Evolutionary conservation across 1,284 basidiomycete species (phyloP), one percentile per base, ranked within the genome.

Genomic region (Austroboletus olivaceoglutinosus): DNA sequence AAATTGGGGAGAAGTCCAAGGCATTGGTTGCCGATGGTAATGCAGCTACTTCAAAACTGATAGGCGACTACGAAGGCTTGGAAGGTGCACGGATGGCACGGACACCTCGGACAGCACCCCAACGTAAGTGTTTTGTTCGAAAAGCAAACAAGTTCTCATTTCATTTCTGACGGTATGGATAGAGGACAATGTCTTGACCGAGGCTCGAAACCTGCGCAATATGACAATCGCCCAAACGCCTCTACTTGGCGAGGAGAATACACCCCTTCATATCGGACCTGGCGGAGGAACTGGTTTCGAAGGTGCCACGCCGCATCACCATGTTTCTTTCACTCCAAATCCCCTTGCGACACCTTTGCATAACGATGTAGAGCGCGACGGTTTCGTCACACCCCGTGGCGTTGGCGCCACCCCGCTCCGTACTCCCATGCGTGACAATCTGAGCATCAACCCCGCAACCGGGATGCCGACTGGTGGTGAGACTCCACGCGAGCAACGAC

Each of bases 171-270:
- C 44, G 45, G 30, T 52, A 45, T 39, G 34, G 51, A 22, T 62
- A 93, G 92, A 92, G 74, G 94, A 98, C 68, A 94, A 86, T 61
- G 82, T 99, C 44, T 82, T 99, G 81, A 82, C 88, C 51, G 96
- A 99, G 70, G 97, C 96, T 10, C 83, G 94, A 33, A 98, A 98
- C 71, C 73, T 99, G 29, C 89, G 94, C 21, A 93, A 93, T 61
- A 91, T 98, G 89, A 87, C 86, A 6, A 85, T 86, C 45, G 81
- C 84, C 9, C 96, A 99, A 72, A 99, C 97, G 0, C 97, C 97
- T 16, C 75, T 99, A 4, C 81, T 99, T 8, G 97, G 97, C 12
- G 93, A 98, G 50, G 95, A 97, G 70, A 99, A 99, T 68, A 96
- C 93, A 0, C 93, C 93, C 2, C 67, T 98, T 54, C 93, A 93